phyloP scores from a whole-genome alignment of 345 rosid genomes.

The Lumnitzera racemosa region DNA sequence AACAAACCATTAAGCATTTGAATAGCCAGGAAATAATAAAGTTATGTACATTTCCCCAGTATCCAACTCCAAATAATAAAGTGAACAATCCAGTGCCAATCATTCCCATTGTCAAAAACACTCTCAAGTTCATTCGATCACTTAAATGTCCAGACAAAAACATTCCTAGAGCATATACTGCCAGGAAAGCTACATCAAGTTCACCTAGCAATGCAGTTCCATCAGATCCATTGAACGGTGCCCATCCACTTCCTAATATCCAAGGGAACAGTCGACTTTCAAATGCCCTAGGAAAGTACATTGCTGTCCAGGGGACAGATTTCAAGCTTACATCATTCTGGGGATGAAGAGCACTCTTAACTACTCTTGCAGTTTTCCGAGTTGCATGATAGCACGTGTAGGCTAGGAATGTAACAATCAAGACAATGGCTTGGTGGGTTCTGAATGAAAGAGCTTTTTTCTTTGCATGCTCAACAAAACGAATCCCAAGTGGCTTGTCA shows the following conservation, averaged over 20 bases:
- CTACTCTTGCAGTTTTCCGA: constrained; percentile 87
- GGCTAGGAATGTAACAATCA: constrained; percentile 74
- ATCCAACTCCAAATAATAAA: constrained; percentile 68
- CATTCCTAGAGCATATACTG: constrained; percentile 79
- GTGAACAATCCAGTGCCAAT: constrained; percentile 81
- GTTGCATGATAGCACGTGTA: constrained; percentile 81
- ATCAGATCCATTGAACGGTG: constrained; percentile 63
- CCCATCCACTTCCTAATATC: constrained; percentile 66
- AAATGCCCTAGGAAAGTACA: constrained; percentile 16
- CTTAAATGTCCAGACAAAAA: constrained; percentile 88
- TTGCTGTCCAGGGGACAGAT: constrained; percentile 24
- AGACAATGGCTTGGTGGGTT: constrained; percentile 66
- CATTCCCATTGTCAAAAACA: constrained; percentile 79
- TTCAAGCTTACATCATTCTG: constrained; percentile 30
- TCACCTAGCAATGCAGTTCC: constrained; percentile 43
- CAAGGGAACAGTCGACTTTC: constrained; percentile 17
- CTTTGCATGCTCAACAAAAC: constrained; percentile 37
- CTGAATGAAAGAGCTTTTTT: constrained; percentile 49
- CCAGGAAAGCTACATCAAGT: constrained; percentile 77
- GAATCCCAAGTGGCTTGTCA: constrained; percentile 62
- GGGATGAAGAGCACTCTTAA: constrained; percentile 85
- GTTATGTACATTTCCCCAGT: constrained; percentile 66
- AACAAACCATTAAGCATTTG: constrained; percentile 79
- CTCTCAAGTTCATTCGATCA: constrained; percentile 75
- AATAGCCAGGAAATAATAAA: constrained; percentile 53